Conservation (phyloP, 768 basidiomycete genomes). For the Tulasnella sp. region DNA sequence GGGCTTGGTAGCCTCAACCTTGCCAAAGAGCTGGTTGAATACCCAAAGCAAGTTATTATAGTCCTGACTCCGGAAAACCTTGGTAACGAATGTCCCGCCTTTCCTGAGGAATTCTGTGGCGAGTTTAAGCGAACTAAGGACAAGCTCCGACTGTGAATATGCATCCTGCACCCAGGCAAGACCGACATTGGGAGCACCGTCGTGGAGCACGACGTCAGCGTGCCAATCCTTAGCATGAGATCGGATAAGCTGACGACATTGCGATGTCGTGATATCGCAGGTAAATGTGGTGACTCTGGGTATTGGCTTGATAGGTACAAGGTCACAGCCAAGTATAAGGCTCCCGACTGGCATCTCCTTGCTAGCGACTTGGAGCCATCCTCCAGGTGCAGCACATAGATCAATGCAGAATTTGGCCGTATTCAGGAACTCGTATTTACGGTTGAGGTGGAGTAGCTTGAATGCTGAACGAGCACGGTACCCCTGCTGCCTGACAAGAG, state of each 20-base stretch:
- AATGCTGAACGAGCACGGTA: slow-evolving; percentile 98
- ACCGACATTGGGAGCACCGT: slow-evolving; percentile 99
- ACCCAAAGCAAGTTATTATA: slow-evolving; percentile 99
- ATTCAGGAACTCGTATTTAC: slow-evolving; percentile 90
- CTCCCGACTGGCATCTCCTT: slow-evolving; percentile 94
- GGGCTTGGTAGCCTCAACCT: slow-evolving; percentile 97
- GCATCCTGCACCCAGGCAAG: slow-evolving; percentile 99
- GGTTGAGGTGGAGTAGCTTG: slow-evolving; percentile 97
- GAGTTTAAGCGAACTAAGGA: slow-evolving; percentile 86
- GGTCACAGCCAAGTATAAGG: slow-evolving; percentile 88
- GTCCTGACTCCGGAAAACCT: slow-evolving; percentile 95
- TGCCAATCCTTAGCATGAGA: slow-evolving; percentile 95
- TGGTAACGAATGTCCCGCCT: slow-evolving; percentile 93
- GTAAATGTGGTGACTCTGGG: slow-evolving; percentile 86
- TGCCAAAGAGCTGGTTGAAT: slow-evolving; percentile 88
- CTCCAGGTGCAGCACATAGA: slow-evolving; percentile 96
- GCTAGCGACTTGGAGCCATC: slow-evolving; percentile 97
- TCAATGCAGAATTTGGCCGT: slow-evolving; percentile 87
- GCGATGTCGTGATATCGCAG: slow-evolving; percentile 84
- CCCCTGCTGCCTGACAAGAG: slow-evolving; percentile 74
- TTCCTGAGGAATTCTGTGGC: slow-evolving; percentile 89
- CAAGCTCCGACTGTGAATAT: slow-evolving; percentile 91
- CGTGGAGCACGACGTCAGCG: slow-evolving; percentile 94
- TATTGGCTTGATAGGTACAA: slow-evolving; percentile 92
- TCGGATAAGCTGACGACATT: slow-evolving; percentile 78